A percentile compares a stretch with the other conserved stretches of the same genome.
Conservation (phyloP, 306 rosid species). For the Quercus gilva region DNA sequence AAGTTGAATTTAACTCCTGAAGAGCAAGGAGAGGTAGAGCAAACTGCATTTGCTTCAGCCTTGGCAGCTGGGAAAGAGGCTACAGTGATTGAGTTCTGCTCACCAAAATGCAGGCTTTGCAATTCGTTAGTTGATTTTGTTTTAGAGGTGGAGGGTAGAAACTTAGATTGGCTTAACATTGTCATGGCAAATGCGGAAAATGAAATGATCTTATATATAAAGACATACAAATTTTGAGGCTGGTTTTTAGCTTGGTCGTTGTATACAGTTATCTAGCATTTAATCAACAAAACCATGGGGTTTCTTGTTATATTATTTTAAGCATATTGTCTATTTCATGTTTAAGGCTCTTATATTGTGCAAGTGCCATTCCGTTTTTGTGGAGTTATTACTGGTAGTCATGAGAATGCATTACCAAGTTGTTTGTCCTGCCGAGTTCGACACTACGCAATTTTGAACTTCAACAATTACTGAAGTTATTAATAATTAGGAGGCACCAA, state of each 20-base stretch:
- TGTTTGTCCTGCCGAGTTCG: background rate
- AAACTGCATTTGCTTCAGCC: constrained; percentile 75
- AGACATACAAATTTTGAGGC: background rate
- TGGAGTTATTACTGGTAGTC: background rate
- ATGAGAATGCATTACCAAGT: background rate
- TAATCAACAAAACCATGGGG: background rate
- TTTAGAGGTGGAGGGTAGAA: constrained; percentile 51
- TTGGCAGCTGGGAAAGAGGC: constrained; percentile 71
- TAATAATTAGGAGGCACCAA: background rate
- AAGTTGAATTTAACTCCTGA: constrained; percentile 27
- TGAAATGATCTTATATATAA: constrained; percentile 16
- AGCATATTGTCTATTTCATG: background rate
- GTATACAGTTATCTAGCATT: background rate
- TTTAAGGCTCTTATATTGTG: background rate
- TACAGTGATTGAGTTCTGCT: constrained; percentile 74
- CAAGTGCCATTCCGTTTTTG: background rate
- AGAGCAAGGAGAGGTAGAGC: constrained; percentile 74
- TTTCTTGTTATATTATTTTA: background rate
- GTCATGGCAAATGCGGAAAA: constrained; percentile 98
- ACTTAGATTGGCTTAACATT: constrained; percentile 68
- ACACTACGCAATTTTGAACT: background rate
- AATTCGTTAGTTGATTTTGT: constrained; percentile 48
- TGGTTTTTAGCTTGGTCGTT: background rate
- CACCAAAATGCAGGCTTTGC: constrained; percentile 81
- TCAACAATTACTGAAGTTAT: background rate